Percentiles rank a stretch among this genome's conserved stretches.
Conservation (phyloP, 2,329 filamentous ascomycete genomes). For the Aaosphaeria arxii region DNA sequence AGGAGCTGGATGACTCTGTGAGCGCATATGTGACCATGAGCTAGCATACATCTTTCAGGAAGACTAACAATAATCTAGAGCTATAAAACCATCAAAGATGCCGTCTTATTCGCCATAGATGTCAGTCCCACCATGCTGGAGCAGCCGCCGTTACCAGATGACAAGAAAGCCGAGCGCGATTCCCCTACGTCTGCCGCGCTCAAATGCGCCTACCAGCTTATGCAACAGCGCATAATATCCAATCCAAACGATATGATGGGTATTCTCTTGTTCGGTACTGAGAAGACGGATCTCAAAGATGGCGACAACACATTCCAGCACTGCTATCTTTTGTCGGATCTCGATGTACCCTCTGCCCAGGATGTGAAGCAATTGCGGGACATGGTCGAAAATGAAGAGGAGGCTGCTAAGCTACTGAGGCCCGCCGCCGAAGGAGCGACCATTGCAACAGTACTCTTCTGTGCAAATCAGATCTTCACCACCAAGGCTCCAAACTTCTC, state of each 20-base stretch:
- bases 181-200: constrained; percentile 79
- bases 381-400: constrained; percentile 75
- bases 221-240: constrained; percentile 98
- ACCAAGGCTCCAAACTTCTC: constrained; percentile 93
- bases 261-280: constrained; percentile 84
- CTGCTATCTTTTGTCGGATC: constrained; percentile 86
- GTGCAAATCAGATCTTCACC: constrained; percentile 94
- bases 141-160: constrained; percentile 57
- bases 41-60: background rate
- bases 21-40: constrained; percentile 9
- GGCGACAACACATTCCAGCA: constrained; percentile 70
- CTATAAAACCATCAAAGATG: constrained; percentile 93
- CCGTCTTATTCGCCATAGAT: constrained; percentile 95
- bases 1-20: constrained; percentile 66
- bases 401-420: constrained; percentile 64
- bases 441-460: constrained; percentile 90
- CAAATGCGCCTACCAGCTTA: constrained; percentile 90
- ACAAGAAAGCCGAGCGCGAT: constrained; percentile 73
- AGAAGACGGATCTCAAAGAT: constrained; percentile 57
- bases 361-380: constrained; percentile 79
- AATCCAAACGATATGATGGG: constrained; percentile 98
- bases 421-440: constrained; percentile 68
- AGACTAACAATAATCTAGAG: constrained; percentile 44
- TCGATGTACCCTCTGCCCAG: constrained; percentile 80
- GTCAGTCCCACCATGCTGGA: constrained; percentile 83